Percentiles rank a stretch among this genome's conserved stretches.
These are phyloP conservation scores for Diversispora epigaea DNA, from an alignment of 192 early-diverging fungal genomes.

Conservation along the genomic window DNA sequence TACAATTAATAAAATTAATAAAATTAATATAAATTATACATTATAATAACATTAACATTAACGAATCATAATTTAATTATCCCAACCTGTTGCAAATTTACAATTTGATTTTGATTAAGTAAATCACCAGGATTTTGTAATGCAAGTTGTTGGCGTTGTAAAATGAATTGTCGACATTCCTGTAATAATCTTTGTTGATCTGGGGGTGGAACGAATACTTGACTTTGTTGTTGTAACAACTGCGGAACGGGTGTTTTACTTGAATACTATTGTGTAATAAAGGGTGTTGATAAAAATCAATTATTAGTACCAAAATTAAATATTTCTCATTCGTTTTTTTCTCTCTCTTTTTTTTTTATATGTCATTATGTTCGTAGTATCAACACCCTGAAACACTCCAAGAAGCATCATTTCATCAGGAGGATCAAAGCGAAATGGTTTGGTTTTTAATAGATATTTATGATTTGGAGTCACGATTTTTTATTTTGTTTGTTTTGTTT, in stretches of 20 bases:
- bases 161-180: slow-evolving; percentile 17
- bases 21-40: too few species aligned
- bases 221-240: slow-evolving; percentile 18
- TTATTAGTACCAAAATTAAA: not conserved
- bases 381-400: too few species aligned
- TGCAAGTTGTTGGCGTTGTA: slow-evolving; percentile 26
- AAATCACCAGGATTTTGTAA: slow-evolving; percentile 26
- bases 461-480: not conserved
- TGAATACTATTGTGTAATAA: slow-evolving; percentile 7
- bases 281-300: not conserved
- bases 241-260: not conserved
- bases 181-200: slow-evolving; percentile 27
- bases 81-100: slow-evolving; percentile 23
- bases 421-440: too few species aligned
- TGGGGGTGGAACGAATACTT: slow-evolving; percentile 27
- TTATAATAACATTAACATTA: too few species aligned
- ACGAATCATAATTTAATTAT: slow-evolving; percentile 2
- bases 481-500: not conserved
- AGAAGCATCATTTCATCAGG: too few species aligned
- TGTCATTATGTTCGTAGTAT: too few species aligned
- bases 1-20: too few species aligned
- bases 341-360: too few species aligned
- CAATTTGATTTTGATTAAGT: slow-evolving; percentile 29
- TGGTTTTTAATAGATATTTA: not conserved
- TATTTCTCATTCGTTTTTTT: too few species aligned